Conservation (phyloP, 2,329 filamentous ascomycete species). For the Xylariaceae sp. region DNA sequence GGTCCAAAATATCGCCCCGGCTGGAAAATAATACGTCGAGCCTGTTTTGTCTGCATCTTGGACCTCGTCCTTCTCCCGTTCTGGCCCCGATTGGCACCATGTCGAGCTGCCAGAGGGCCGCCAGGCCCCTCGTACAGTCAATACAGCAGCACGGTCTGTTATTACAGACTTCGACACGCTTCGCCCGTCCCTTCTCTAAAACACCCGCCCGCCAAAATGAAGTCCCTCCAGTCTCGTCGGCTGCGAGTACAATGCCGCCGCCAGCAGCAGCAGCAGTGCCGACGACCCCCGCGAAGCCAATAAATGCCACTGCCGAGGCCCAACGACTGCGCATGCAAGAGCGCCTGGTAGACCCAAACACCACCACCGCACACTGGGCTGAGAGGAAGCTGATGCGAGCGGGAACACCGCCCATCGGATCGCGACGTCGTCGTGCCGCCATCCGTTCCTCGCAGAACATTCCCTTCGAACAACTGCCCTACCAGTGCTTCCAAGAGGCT, state of each 20-base stretch:
- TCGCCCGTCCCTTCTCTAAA: slow-evolving; percentile 35
- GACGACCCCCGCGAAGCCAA: slow-evolving; percentile 17
- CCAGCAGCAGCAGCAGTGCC: slow-evolving; percentile 9
- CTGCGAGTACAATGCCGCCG: slow-evolving; percentile 25
- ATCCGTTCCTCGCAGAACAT: slow-evolving; percentile 61
- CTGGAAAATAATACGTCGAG: not conserved
- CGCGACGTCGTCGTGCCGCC: slow-evolving; percentile 74
- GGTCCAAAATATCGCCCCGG: not conserved
- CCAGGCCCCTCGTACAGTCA: slow-evolving; percentile 53
- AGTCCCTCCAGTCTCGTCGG: slow-evolving; percentile 12
- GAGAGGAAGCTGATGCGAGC: slow-evolving; percentile 65
- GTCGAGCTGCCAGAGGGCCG: slow-evolving; percentile 58
- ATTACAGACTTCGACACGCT: slow-evolving; percentile 30
- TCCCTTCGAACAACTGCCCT: slow-evolving; percentile 90
- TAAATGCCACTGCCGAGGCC: slow-evolving; percentile 18
- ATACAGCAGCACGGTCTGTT: slow-evolving; percentile 40
- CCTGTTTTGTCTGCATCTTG: not conserved
- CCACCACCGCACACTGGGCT: slow-evolving; percentile 59
- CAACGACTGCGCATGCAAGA: slow-evolving; percentile 32
- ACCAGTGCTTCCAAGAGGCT: slow-evolving; percentile 97
- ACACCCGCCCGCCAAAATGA: slow-evolving; percentile 38
- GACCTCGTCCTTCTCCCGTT: not conserved
- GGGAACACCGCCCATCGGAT: slow-evolving; percentile 72
- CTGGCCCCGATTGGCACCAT: slow-evolving; percentile 37
- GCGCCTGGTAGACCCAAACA: slow-evolving; percentile 59